A percentile compares a stretch with the other conserved stretches of the same genome.
Evolutionary conservation across 805 yeast genomes (phyloP).

Genomic region (Myxozyma kluyveri): DNA sequence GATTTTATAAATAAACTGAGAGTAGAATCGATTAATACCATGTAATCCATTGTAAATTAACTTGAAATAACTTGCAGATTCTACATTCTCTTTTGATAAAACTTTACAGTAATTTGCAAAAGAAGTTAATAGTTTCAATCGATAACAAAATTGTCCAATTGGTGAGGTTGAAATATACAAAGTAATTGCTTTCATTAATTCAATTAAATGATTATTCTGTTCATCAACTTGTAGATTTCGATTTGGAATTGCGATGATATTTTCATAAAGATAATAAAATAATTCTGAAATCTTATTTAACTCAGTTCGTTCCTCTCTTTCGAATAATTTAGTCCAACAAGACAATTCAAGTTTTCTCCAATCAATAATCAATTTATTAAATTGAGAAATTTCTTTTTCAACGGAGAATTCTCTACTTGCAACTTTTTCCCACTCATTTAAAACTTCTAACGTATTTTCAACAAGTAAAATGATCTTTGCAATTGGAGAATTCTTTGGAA

Average conservation of each 20-base stretch:
- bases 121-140: conserved; percentile 62
- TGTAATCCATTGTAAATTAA: conserved; percentile 45
- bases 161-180: conserved; percentile 72
- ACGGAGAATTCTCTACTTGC: conserved; percentile 77
- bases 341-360: conserved; percentile 89
- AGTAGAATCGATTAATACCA: conserved; percentile 62
- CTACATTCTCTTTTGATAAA: conserved; percentile 29
- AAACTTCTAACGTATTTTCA: conserved; percentile 78
- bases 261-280: conserved; percentile 91
- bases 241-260: conserved; percentile 43
- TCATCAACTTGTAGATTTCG: conserved; percentile 40
- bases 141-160: conserved; percentile 65
- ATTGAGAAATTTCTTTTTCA: conserved; percentile 49
- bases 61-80: conserved; percentile 27
- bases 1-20: conserved; percentile 59
- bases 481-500: conserved; percentile 66
- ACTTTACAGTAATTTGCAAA: conserved; percentile 56
- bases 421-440: conserved; percentile 91
- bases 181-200: conserved; percentile 59
- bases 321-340: conserved; percentile 78
- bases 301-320: conserved; percentile 54
- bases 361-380: conserved; percentile 69
- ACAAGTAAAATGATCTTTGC: conserved; percentile 74
- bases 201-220: conserved; percentile 38
- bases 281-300: conserved; percentile 63